phyloP scores from a whole-genome alignment of 371 early-diverging fungal species.

The Blakeslea trispora region DNA sequence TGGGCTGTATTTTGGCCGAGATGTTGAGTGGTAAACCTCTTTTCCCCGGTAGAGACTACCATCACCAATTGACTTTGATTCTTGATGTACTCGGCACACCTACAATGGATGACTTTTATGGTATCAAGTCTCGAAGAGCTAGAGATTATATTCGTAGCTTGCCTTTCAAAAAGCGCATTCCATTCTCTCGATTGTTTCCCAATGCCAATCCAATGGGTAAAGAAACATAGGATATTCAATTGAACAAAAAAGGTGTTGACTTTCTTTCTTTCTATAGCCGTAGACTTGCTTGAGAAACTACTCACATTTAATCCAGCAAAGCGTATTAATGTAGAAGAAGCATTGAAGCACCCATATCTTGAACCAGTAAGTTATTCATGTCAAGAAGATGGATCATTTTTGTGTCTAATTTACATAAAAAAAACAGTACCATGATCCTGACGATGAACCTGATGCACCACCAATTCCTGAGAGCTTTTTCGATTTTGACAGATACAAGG shows the following conservation, averaged over 20 bases:
- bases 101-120: conserved; percentile 82
- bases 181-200: conserved; percentile 79
- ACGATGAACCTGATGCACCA: conserved; percentile 79
- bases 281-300: conserved; percentile 89
- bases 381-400: neutral
- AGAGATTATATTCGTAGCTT: conserved; percentile 90
- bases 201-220: conserved; percentile 74
- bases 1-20: conserved; percentile 97
- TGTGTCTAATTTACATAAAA: neutral
- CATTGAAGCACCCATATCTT: conserved; percentile 91
- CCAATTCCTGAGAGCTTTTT: conserved; percentile 84
- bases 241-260: neutral
- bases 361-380: conserved; percentile 14
- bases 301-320: conserved; percentile 92
- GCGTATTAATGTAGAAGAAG: conserved; percentile 93
- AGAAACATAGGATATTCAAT: too few relatives aligned
- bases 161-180: conserved; percentile 88
- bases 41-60: conserved; percentile 91
- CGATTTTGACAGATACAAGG: conserved; percentile 88
- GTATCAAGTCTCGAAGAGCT: conserved; percentile 81
- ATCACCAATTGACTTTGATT: conserved; percentile 97
- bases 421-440: conserved; percentile 85
- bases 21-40: conserved; percentile 89
- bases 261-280: conserved; percentile 49
- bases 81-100: conserved; percentile 97